A percentile compares a stretch with the other conserved stretches of the same genome.
Evolutionary conservation across 306 rosid species (phyloP).

Genomic region (Malus sieversii): DNA sequence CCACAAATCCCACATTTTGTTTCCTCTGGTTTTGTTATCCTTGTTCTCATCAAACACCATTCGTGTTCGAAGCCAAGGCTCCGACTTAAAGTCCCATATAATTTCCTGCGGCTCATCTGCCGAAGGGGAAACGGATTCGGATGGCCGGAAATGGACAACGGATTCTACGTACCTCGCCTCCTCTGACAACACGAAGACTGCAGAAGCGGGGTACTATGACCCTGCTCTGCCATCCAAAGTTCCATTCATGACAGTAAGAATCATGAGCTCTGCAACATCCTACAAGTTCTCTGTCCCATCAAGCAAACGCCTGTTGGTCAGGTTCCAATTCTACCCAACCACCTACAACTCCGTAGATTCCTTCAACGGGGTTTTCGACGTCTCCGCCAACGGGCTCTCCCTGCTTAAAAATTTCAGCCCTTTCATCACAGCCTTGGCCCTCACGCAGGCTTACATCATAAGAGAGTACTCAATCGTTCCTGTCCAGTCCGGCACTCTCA

Average conservation of each 20-base stretch:
- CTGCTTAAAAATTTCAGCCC: constrained; percentile 40
- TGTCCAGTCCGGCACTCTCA: constrained; percentile 16
- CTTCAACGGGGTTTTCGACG: constrained; percentile 17
- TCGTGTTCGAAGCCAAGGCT: background rate
- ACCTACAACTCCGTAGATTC: constrained; percentile 5
- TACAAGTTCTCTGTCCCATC: constrained; percentile 24
- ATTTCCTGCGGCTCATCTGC: constrained; percentile 33
- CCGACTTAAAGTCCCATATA: constrained; percentile 10
- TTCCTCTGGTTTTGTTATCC: constrained; percentile 7
- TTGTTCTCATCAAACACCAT: background rate
- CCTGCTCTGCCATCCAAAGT: constrained; percentile 38
- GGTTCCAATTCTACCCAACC: constrained; percentile 39
- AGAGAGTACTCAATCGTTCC: constrained; percentile 30
- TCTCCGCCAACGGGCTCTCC: constrained; percentile 21
- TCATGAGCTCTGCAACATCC: constrained; percentile 25
- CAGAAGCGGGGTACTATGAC: constrained; percentile 18
- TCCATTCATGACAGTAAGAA: constrained; percentile 35
- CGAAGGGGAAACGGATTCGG: constrained; percentile 17
- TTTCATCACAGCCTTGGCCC: constrained; percentile 16
- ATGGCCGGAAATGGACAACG: constrained; percentile 30
- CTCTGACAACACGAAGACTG: constrained; percentile 1
- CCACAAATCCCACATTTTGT: constrained; percentile 4
- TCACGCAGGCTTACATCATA: constrained; percentile 35
- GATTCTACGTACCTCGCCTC: constrained; percentile 20
- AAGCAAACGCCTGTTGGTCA: constrained; percentile 22